phyloP scores from a whole-genome alignment of 371 early-diverging fungal species.

The Mucor sp. region DNA sequence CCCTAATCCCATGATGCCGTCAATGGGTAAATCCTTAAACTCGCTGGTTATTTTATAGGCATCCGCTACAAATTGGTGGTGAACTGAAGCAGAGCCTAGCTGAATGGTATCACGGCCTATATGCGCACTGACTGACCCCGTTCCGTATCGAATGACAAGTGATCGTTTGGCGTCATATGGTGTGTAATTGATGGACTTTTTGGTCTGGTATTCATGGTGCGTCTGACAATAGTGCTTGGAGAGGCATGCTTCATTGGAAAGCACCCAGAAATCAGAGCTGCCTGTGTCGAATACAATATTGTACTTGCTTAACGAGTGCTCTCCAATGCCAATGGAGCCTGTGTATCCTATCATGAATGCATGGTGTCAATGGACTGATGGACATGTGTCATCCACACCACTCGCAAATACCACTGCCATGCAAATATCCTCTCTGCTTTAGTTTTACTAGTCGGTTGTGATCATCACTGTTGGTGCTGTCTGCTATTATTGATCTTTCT shows the following conservation, averaged over 20 bases:
- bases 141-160: conserved; percentile 65
- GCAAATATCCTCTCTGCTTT: conserved; percentile 35
- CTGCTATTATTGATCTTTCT: neutral
- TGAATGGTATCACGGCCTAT: conserved; percentile 54
- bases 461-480: neutral
- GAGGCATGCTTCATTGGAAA: conserved; percentile 76
- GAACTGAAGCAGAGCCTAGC: conserved; percentile 36
- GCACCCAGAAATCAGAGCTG: conserved; percentile 81
- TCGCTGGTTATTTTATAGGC: conserved; percentile 56
- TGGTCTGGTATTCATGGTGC: conserved; percentile 18
- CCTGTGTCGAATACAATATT: conserved; percentile 78
- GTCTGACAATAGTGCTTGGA: conserved; percentile 54
- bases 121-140: conserved; percentile 57
- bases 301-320: conserved; percentile 30
- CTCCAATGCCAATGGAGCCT: conserved; percentile 59
- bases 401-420: conserved; percentile 40
- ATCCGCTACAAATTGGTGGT: conserved; percentile 54
- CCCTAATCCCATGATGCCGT: conserved; percentile 72
- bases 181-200: conserved; percentile 16
- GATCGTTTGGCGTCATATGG: neutral
- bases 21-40: conserved; percentile 63
- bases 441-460: conserved; percentile 14
- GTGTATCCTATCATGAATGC: conserved; percentile 50
- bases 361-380: neutral
- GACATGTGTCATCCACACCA: neutral